These are phyloP conservation scores for Hebeloma cylindrosporum DNA, from an alignment of 768 basidiomycete genomes.

Conservation along the genomic window DNA sequence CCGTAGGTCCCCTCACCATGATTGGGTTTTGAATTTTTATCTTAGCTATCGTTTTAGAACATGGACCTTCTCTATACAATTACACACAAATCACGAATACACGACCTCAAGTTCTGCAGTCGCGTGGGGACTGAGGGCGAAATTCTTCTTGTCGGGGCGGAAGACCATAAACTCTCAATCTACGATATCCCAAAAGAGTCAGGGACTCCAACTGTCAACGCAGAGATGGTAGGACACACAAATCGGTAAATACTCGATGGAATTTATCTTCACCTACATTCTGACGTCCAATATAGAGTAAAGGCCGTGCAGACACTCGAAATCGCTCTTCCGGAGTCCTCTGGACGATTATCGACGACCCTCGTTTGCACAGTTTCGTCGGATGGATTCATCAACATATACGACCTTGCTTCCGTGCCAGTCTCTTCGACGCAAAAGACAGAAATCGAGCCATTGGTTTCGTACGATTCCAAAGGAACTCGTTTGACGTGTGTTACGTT, in stretches of 20 bases:
- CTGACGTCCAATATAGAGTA: conserved; percentile 48
- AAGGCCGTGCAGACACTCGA: conserved; percentile 74
- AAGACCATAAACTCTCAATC: conserved; percentile 84
- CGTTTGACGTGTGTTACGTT: conserved; percentile 69
- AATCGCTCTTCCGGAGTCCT: conserved; percentile 52
- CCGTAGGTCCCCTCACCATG: conserved; percentile 40
- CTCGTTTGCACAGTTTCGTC: conserved; percentile 81
- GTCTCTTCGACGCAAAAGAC: conserved; percentile 6
- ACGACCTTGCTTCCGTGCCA: conserved; percentile 61
- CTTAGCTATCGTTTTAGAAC: conserved; percentile 46
- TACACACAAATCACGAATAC: conserved; percentile 78
- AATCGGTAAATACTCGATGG: conserved; percentile 66
- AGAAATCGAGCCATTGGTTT: conserved; percentile 55
- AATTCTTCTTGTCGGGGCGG: conserved; percentile 79
- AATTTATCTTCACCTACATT: neutral
- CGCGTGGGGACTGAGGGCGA: conserved; percentile 58
- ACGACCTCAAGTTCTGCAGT: conserved; percentile 76
- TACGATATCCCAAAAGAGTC: conserved; percentile 60
- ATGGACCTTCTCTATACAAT: conserved; percentile 78
- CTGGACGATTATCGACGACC: conserved; percentile 47
- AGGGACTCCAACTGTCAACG: conserved; percentile 58
- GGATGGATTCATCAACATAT: conserved; percentile 82
- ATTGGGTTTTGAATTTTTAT: neutral
- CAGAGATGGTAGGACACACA: conserved; percentile 73
- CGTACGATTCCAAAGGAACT: conserved; percentile 84